A percentile compares a stretch with the other conserved stretches of the same genome.
These are phyloP conservation scores for Fusarium nygamai DNA, from an alignment of 2,329 filamentous ascomycete genomes.

Conservation along the genomic window DNA sequence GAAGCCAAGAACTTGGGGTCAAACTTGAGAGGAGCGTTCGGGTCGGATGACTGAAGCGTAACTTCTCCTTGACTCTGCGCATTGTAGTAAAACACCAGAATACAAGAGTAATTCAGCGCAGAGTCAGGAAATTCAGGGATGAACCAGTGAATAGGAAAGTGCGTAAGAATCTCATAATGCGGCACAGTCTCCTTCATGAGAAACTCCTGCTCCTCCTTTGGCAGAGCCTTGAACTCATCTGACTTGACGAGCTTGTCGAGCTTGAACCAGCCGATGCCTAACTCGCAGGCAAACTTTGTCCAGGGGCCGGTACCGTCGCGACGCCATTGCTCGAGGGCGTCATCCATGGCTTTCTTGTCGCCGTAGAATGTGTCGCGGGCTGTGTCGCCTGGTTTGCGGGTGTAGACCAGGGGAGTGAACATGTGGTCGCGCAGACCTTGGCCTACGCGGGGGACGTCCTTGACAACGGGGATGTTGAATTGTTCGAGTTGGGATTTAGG, in stretches of 20 bases:
- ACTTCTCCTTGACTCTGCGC: constrained; percentile 62
- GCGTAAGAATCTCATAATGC: constrained; percentile 63
- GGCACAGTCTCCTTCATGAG: constrained; percentile 63
- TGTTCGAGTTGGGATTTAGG: constrained; percentile 23
- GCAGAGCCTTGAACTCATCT: constrained; percentile 61
- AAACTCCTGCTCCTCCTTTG: constrained; percentile 53
- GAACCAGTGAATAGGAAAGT: constrained; percentile 56
- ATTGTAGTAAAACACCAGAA: constrained; percentile 62
- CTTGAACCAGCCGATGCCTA: constrained; percentile 57
- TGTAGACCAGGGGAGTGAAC: constrained; percentile 51
- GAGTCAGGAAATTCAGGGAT: constrained; percentile 50
- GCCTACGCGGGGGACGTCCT: constrained; percentile 51
- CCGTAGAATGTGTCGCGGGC: constrained; percentile 58
- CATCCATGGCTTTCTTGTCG: constrained; percentile 52
- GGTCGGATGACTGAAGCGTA: constrained; percentile 62
- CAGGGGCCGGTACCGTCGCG: constrained; percentile 53
- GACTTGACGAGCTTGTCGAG: constrained; percentile 51
- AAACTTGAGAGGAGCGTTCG: constrained; percentile 60
- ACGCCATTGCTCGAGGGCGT: constrained; percentile 59
- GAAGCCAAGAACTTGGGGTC: constrained; percentile 63
- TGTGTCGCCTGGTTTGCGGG: constrained; percentile 53
- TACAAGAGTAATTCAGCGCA: constrained; percentile 53
- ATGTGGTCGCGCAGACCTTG: constrained; percentile 54
- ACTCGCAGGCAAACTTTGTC: constrained; percentile 51
- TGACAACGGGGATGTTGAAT: constrained; percentile 34